Percentiles rank a stretch among this genome's conserved stretches.
Conservation (phyloP, 2,329 filamentous ascomycete species). For the Didymella segeticola region DNA sequence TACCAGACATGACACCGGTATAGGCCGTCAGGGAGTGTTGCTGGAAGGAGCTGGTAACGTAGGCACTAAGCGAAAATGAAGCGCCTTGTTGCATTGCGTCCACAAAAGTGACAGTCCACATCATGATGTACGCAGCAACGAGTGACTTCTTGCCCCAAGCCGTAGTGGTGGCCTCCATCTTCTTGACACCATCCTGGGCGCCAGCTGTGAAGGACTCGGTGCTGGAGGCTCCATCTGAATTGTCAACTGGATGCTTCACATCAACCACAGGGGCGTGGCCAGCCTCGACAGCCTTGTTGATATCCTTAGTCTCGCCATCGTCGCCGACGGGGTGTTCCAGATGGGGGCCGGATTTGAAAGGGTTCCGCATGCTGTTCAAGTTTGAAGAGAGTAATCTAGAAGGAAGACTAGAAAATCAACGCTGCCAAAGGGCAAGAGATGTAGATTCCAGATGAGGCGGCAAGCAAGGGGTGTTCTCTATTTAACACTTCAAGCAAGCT, state of each 20-base stretch:
- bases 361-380: constrained; percentile 4
- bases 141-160: constrained; percentile 50
- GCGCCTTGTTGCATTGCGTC: constrained; percentile 52
- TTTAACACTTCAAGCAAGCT: constrained; percentile 4
- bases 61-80: constrained; percentile 41
- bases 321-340: constrained; percentile 6
- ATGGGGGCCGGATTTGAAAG: constrained; percentile 1
- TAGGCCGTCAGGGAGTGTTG: constrained; percentile 42
- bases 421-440: background rate
- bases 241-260: constrained; percentile 16
- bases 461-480: background rate
- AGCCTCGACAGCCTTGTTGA: constrained; percentile 17
- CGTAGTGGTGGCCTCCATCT: constrained; percentile 51
- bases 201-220: constrained; percentile 11
- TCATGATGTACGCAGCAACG: constrained; percentile 46
- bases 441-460: background rate
- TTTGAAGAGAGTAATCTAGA: background rate
- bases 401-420: background rate
- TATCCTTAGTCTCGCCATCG: constrained; percentile 8
- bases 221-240: constrained; percentile 1
- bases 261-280: constrained; percentile 15
- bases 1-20: constrained; percentile 35
- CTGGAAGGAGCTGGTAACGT: constrained; percentile 46
- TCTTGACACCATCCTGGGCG: constrained; percentile 48
- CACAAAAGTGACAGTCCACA: constrained; percentile 32